Evolutionary conservation across 495 filamentous ascomycete species (phyloP).

Genomic region (Podospora australis): DNA sequence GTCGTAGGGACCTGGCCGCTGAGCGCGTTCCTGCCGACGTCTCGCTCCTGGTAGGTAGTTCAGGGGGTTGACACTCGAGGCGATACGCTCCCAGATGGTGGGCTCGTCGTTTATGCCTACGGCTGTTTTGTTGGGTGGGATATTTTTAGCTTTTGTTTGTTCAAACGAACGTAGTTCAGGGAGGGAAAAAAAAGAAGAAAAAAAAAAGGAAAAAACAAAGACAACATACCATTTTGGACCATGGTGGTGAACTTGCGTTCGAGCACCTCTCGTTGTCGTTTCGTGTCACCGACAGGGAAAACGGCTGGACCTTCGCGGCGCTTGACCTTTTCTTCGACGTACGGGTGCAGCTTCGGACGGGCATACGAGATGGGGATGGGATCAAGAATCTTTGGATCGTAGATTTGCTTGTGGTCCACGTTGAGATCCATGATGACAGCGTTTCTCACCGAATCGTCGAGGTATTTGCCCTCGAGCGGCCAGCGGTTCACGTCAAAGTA

Average conservation of each 20-base stretch:
- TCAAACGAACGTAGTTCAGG: too few relatives aligned
- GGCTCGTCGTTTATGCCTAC: too few relatives aligned
- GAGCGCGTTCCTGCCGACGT: too few relatives aligned
- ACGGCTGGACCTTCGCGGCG: conserved; percentile 13
- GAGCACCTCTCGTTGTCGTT: conserved; percentile 12
- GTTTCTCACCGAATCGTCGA: not conserved
- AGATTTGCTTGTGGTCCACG: conserved; percentile 12
- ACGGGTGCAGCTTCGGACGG: conserved; percentile 15
- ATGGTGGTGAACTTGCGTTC: conserved; percentile 9
- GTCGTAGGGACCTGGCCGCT: too few relatives aligned
- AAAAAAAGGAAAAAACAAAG: too few relatives aligned
- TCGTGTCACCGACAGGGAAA: conserved; percentile 24
- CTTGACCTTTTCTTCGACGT: conserved; percentile 12
- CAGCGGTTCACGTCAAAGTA: conserved; percentile 24
- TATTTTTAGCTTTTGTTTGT: too few relatives aligned
- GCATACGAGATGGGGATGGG: conserved; percentile 10
- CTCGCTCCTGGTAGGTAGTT: too few relatives aligned
- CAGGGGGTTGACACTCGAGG: too few relatives aligned
- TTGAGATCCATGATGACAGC: not conserved
- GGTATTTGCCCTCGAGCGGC: conserved; percentile 11
- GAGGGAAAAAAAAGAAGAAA: too few relatives aligned
- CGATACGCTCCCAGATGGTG: too few relatives aligned
- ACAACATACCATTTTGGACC: conserved; percentile 13
- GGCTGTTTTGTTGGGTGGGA: too few relatives aligned
- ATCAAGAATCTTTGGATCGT: conserved; percentile 13